Base-by-base conservation (phyloP, 2,329 filamentous ascomycete species). In the Pezicula rhizophila region DNA sequence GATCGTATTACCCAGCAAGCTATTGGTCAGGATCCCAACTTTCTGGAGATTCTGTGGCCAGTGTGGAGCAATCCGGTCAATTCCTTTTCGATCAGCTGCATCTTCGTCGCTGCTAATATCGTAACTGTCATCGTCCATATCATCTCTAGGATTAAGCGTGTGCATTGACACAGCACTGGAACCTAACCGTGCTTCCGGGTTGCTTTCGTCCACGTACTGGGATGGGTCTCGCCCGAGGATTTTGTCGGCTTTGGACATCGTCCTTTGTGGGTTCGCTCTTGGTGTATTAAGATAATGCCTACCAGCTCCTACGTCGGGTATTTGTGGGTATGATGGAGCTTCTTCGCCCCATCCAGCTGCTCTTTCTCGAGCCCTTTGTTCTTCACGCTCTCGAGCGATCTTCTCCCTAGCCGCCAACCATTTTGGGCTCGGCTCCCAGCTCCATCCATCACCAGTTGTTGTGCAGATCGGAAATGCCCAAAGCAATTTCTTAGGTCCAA, bases 401-500 rank as follows among this genome's bases (percentile, higher is more conserved):
- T 72, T 72, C 5, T 89, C 83, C 39, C 84, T 75, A 4, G 84
- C 86, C 33, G 84, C 81, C 2, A 87, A 54, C 87, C 93, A 99
- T 56, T 80, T 81, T 1, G 80, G 76, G 61, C 83, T 95, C 1
- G 91, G 79, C 60, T 96, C 90, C 93, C 93, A 99, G 40, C 76
- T 77, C 92, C 92, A 99, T 18, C 93, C 93, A 65, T 99, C 89
- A 31, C 92, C 92, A 0, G 82, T 87, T 2, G 90, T 95, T 62
- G 87, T 97, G 66, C 79, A 82, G 41, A 97, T 71, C 0, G 93
- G 93, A 1, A 97, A 52, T 25, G 76, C 70, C 92, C 93, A 97
- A 8, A 93, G 72, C 23, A 79, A 68, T 1, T 82, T 83, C 1
- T 73, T 79, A 0, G 80, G 79, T 0, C 93, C 93, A 56, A 99